Conservation (phyloP, 495 filamentous ascomycete species). For the Xylaria curta region DNA sequence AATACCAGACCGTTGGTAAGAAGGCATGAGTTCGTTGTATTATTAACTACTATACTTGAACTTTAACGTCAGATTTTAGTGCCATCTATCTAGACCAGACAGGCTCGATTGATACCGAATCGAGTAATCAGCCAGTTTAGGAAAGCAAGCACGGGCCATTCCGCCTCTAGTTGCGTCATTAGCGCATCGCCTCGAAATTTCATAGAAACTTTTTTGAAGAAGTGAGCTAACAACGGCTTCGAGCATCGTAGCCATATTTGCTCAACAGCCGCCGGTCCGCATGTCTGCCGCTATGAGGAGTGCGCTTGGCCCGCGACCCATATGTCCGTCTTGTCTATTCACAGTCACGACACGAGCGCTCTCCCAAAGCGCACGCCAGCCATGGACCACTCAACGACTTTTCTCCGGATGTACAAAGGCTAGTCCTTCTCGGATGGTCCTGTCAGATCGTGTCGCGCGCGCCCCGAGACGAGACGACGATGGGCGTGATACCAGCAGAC, state of each 20-base stretch:
- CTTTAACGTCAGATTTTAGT: not conserved
- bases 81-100: not conserved
- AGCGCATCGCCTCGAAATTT: constrained; percentile 2
- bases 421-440: constrained; percentile 74
- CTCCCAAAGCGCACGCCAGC: constrained; percentile 27
- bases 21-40: not conserved
- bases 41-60: not conserved
- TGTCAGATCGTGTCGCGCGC: constrained; percentile 74
- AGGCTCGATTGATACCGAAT: not conserved
- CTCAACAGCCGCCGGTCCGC: not conserved
- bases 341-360: constrained; percentile 17
- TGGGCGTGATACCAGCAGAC: constrained; percentile 43
- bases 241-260: not conserved
- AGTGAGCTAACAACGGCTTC: not conserved
- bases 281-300: constrained; percentile 28
- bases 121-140: constrained; percentile 3
- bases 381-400: constrained; percentile 46
- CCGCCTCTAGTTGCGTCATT: constrained; percentile 3
- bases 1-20: not conserved
- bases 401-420: constrained; percentile 44
- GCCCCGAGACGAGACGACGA: constrained; percentile 51
- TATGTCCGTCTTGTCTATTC: constrained; percentile 41
- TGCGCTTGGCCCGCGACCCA: constrained; percentile 33
- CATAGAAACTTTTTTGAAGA: constrained; percentile 9
- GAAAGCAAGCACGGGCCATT: constrained; percentile 13